Evolutionary conservation across 257 asterid species (phyloP).

Genomic region (Solanum boliviense): DNA sequence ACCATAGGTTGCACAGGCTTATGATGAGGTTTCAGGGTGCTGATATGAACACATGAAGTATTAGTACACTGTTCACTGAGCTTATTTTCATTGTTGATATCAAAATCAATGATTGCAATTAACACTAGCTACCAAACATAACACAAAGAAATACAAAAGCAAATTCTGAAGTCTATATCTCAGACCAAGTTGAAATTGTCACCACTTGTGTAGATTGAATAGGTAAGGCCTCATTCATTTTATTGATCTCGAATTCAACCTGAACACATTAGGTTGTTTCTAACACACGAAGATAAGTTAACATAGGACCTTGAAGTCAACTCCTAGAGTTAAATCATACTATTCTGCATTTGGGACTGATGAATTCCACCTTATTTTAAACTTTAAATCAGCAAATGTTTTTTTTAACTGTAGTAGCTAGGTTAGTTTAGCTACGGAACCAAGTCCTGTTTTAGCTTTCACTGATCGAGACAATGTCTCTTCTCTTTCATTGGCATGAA

Average conservation of each 20-base stretch:
- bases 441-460: background rate
- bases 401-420: background rate
- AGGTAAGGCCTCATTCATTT: background rate
- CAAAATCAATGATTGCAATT: background rate
- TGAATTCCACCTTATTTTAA: background rate
- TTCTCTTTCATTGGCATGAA: background rate
- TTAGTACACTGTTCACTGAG: background rate
- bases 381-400: background rate
- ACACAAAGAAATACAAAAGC: background rate
- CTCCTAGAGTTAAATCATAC: background rate
- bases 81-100: background rate
- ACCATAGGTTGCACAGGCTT: background rate
- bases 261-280: too few relatives aligned
- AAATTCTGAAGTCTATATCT: background rate
- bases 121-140: background rate
- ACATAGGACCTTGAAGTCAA: background rate
- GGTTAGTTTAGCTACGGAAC: background rate
- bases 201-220: background rate
- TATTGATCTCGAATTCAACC: background rate
- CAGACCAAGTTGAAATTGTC: background rate
- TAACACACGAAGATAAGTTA: too few relatives aligned
- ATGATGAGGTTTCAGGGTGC: background rate
- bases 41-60: background rate
- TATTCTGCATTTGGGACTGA: background rate
- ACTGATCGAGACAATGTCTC: background rate